Percentiles rank a stretch among this genome's conserved stretches.
These are phyloP conservation scores for Talaromyces ruber DNA, from an alignment of 495 filamentous ascomycete genomes.

Conservation along the genomic window DNA sequence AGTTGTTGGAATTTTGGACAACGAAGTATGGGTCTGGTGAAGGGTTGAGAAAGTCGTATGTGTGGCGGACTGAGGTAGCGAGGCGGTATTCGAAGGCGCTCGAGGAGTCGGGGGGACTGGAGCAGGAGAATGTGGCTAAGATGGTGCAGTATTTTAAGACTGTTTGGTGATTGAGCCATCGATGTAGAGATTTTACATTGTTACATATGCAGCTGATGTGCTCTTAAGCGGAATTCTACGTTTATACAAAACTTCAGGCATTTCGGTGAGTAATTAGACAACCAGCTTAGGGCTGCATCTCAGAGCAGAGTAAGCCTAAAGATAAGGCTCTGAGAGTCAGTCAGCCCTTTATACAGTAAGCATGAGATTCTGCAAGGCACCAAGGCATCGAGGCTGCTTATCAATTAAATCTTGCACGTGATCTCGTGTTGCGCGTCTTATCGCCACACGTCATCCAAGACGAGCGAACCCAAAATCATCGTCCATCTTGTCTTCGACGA, in stretches of 20 bases:
- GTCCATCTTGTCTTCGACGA: not conserved
- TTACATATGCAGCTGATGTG: not conserved
- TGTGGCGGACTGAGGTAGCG: slow-evolving; percentile 13
- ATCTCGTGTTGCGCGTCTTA: not conserved
- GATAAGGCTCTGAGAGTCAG: not conserved
- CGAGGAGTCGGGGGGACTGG: slow-evolving; percentile 6
- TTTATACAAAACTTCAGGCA: not conserved
- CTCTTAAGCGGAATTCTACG: not conserved
- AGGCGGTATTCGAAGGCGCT: slow-evolving; percentile 10
- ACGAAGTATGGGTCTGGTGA: not conserved
- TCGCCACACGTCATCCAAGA: slow-evolving; percentile 6
- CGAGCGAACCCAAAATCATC: not conserved
- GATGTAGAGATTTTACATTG: not conserved
- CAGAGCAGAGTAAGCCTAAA: not conserved
- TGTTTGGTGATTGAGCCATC: not conserved
- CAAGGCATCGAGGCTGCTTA: not conserved
- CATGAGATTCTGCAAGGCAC: not conserved
- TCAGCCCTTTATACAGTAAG: too few species aligned
- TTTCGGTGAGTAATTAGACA: not conserved
- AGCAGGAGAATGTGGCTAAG: slow-evolving; percentile 11
- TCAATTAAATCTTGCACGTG: not conserved
- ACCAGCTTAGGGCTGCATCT: not conserved
- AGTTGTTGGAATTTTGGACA: slow-evolving; percentile 35
- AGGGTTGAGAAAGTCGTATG: slow-evolving; percentile 1
- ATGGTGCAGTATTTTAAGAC: slow-evolving; percentile 16